A percentile compares a stretch with the other conserved stretches of the same genome.
Conservation (phyloP, 2,329 filamentous ascomycete species). For the Fusarium udum region DNA sequence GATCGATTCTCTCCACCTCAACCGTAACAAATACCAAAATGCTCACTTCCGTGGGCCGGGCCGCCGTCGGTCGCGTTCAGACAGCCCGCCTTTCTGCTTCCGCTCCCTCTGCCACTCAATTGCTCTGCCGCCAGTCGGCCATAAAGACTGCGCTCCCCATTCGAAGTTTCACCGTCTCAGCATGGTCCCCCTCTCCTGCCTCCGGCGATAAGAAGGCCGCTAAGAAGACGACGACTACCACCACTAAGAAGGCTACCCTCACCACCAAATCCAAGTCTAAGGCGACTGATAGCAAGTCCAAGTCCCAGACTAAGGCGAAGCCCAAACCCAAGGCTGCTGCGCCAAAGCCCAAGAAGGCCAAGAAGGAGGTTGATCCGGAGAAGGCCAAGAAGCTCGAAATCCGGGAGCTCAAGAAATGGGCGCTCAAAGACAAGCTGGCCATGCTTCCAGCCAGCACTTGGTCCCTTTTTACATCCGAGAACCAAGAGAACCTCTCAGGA, state of each 20-base stretch:
- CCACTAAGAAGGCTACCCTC: constrained; percentile 33
- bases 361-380: constrained; percentile 52
- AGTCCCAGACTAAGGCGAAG: constrained; percentile 45
- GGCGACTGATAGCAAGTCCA: constrained; percentile 39
- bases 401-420: constrained; percentile 51
- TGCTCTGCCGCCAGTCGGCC: constrained; percentile 32
- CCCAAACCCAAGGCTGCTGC: constrained; percentile 41
- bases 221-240: constrained; percentile 25
- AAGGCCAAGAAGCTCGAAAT: constrained; percentile 44
- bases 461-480: constrained; percentile 51
- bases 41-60: constrained; percentile 54
- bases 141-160: constrained; percentile 31
- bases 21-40: constrained; percentile 43
- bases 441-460: constrained; percentile 48
- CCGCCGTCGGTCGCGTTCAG: constrained; percentile 49
- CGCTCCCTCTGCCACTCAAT: constrained; percentile 36
- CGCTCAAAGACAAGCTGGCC: constrained; percentile 54
- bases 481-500: constrained; percentile 27
- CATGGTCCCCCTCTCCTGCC: constrained; percentile 40
- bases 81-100: constrained; percentile 38
- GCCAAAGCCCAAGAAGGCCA: constrained; percentile 44
- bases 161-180: constrained; percentile 48
- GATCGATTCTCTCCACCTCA: background rate
- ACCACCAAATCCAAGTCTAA: constrained; percentile 26
- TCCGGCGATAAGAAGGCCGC: constrained; percentile 32